Evolutionary conservation across 805 yeast genomes (phyloP).

Genomic region (Ogataea henricii): DNA sequence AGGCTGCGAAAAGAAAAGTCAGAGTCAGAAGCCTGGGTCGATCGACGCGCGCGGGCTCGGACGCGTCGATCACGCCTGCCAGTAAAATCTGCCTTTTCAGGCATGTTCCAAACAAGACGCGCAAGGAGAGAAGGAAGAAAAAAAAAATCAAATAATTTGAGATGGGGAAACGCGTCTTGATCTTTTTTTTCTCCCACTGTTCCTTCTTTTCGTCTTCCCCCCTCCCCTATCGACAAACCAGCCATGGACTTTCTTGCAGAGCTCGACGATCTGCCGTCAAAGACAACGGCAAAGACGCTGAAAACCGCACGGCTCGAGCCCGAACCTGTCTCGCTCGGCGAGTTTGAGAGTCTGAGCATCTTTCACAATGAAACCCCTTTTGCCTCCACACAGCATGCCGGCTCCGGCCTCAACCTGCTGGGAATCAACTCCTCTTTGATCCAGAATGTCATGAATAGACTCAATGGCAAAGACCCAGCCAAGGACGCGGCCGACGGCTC

Average conservation of each 20-base stretch:
- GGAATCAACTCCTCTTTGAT: constrained; percentile 20
- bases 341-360: background rate
- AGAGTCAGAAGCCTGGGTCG: no score
- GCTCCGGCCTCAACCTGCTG: constrained; percentile 13
- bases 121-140: background rate
- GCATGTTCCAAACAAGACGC: constrained; percentile 2
- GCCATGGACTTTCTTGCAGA: constrained; percentile 26
- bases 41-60: background rate
- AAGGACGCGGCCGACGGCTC: background rate
- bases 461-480: constrained; percentile 11
- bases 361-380: background rate
- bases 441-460: constrained; percentile 19
- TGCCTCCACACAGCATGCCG: constrained; percentile 3
- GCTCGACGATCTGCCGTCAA: constrained; percentile 20
- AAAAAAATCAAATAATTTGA: no score
- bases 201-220: background rate
- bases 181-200: background rate
- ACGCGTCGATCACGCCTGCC: constrained; percentile 1
- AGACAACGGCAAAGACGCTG: constrained; percentile 11
- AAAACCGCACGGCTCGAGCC: constrained; percentile 1
- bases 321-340: background rate
- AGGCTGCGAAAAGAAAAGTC: no score
- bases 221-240: background rate
- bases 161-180: background rate
- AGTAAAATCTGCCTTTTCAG: background rate